phyloP scores from a whole-genome alignment of 331 rosid genomes.

The Pyrus hybrid region DNA sequence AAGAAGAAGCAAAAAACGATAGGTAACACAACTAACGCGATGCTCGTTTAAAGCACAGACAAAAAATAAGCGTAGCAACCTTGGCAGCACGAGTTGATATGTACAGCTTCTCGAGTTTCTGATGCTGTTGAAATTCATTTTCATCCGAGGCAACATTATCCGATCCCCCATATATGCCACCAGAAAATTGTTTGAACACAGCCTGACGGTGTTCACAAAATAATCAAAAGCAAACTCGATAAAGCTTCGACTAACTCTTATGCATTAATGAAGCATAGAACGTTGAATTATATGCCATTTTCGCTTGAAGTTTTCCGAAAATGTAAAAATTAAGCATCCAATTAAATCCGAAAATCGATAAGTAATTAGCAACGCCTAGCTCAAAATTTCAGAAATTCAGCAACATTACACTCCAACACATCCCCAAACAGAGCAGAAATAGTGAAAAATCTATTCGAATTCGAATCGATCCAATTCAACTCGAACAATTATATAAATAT shows the following conservation, averaged over 20 bases:
- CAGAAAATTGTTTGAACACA: slow-evolving; percentile 80
- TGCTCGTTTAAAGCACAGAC: not conserved
- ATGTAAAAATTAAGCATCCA: not conserved
- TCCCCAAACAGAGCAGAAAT: not conserved
- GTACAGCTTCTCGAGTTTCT: slow-evolving; percentile 76
- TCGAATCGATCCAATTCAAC: not conserved
- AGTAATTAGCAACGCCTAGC: not conserved
- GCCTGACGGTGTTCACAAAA: slow-evolving; percentile 29
- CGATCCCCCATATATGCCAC: slow-evolving; percentile 81
- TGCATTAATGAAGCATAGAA: not conserved
- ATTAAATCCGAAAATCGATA: not conserved
- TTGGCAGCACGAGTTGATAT: slow-evolving; percentile 89
- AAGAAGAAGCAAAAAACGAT: not conserved
- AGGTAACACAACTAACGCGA: not conserved
- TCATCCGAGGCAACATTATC: slow-evolving; percentile 64
- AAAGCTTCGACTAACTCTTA: not conserved
- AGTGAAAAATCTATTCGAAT: not conserved
- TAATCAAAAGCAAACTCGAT: not conserved
- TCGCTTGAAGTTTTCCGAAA: not conserved
- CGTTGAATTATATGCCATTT: not conserved
- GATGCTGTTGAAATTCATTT: slow-evolving; percentile 69
- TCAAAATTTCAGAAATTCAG: not conserved
- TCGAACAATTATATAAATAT: not conserved
- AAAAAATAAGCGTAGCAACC: slow-evolving; percentile 39
- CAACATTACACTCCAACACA: not conserved